These are phyloP conservation scores for Fagus sylvatica DNA, from an alignment of 306 rosid genomes.

Conservation along the genomic window DNA sequence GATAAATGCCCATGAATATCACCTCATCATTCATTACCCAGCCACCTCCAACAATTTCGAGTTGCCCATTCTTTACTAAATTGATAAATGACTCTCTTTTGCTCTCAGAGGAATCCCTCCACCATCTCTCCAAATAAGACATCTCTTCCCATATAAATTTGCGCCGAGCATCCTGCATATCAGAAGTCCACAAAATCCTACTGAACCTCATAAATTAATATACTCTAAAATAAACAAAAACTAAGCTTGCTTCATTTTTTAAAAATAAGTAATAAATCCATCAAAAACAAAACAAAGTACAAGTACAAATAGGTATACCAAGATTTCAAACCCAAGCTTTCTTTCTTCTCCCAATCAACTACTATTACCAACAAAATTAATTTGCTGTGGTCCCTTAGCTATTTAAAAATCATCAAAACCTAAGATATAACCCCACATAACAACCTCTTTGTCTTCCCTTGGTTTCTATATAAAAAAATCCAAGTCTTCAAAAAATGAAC, in stretches of 20 bases:
- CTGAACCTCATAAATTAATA: slow-evolving; percentile 15
- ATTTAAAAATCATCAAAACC: not conserved
- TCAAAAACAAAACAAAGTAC: no score
- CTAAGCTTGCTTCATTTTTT: not conserved
- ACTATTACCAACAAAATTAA: not conserved
- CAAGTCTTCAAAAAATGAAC: not conserved
- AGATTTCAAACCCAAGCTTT: not conserved
- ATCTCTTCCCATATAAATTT: slow-evolving; percentile 99
- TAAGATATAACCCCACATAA: not conserved
- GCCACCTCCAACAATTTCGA: slow-evolving; percentile 99
- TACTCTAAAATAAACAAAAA: slow-evolving; percentile 7
- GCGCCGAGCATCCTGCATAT: slow-evolving; percentile 73
- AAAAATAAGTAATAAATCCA: no score
- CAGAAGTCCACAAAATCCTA: slow-evolving; percentile 17
- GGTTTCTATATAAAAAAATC: not conserved
- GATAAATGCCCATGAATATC: slow-evolving; percentile 24
- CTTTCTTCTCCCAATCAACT: not conserved
- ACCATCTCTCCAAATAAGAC: slow-evolving; percentile 99
- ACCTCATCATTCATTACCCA: slow-evolving; percentile 99
- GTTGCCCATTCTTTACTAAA: slow-evolving; percentile 84
- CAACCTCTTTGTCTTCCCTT: not conserved
- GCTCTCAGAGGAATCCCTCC: slow-evolving; percentile 82
- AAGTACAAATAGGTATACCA: no score
- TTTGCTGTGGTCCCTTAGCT: no score
- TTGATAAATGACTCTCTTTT: slow-evolving; percentile 59